A percentile compares a stretch with the other conserved stretches of the same genome.
Conservation (phyloP, 805 yeast genomes). For the Myxozyma lipomycoides region DNA sequence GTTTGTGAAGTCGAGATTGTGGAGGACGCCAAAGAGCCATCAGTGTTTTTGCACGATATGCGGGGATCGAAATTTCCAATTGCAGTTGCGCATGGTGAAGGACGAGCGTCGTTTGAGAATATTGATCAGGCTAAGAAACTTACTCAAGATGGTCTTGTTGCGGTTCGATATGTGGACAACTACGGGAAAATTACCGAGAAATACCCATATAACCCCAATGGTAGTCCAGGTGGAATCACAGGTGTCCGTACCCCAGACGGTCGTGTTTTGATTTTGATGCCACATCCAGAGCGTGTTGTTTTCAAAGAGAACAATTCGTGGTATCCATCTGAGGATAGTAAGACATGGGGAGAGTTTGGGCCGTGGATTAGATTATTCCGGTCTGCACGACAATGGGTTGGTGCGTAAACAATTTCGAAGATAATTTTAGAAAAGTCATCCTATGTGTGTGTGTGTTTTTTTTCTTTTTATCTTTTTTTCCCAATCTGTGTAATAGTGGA, state of each 20-base stretch:
- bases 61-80: constrained; percentile 90
- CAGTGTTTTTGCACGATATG: constrained; percentile 83
- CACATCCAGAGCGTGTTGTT: constrained; percentile 95
- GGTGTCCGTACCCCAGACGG: constrained; percentile 90
- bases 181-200: constrained; percentile 76
- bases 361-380: constrained; percentile 95
- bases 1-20: constrained; percentile 80
- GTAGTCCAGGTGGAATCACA: constrained; percentile 88
- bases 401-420: constrained; percentile 28
- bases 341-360: constrained; percentile 73
- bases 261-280: constrained; percentile 97
- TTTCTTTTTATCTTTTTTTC: too few species aligned
- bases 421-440: neutral
- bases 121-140: constrained; percentile 48
- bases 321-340: constrained; percentile 62
- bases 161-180: constrained; percentile 83
- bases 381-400: constrained; percentile 91
- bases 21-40: constrained; percentile 45
- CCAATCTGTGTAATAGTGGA: too few species aligned
- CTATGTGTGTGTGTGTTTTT: too few species aligned
- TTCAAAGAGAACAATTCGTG: constrained; percentile 87
- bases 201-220: constrained; percentile 95
- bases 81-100: constrained; percentile 99
- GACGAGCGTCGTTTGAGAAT: constrained; percentile 69
- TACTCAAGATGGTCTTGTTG: constrained; percentile 48